Evolutionary conservation across 192 early-diverging fungal species (phyloP), one percentile per base, ranked within the genome.

Genomic region (Umbelopsis ramanniana): DNA sequence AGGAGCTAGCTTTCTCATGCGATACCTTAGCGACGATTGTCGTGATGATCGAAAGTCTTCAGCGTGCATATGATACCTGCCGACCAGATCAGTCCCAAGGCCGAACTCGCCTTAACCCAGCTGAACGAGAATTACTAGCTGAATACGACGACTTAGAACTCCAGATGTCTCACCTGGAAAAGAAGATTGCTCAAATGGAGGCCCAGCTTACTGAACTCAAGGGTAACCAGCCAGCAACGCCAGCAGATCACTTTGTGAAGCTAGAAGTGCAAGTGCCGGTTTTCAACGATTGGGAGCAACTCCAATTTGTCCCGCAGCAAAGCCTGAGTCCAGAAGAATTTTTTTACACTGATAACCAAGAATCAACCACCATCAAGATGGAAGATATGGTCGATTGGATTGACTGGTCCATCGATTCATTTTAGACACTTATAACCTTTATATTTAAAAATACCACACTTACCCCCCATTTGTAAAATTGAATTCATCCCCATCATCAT

Each of bases 101-200:
- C 37, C 45, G 26, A 69, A 76, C 74, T 47, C 74, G 74, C 9
- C 68, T 80, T 8, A 52, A 66, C 33, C 54, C 53, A 21, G 74
- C 52, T 71, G 78, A 80, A 67, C 70, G 74, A 22, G 78, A 80
- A 55, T 68, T 80, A 23, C 45, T 80, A 22, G 53, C 78, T 21
- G 78, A 74, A 12, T 80, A 80, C 43, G 78, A 80, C 40, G 78
- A 80, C 47, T 48, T 80, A 11, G 72, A 68, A n/a, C 45, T 76
- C 8, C 78, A 80, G 66, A 68, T 80, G 21, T 69, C 47, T 38
- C 78, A 80, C 48, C 66, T 80, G 17, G 78, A 80, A 68, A 69
- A 70, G 26, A 80, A 76, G 55, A 73, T 80, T 48, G 46, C 48
- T 26, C 54, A 52, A 8, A 50, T 78, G 21, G 57, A 35, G 37